phyloP scores from a whole-genome alignment of 345 rosid species.

The Arabidopsis suecica region DNA sequence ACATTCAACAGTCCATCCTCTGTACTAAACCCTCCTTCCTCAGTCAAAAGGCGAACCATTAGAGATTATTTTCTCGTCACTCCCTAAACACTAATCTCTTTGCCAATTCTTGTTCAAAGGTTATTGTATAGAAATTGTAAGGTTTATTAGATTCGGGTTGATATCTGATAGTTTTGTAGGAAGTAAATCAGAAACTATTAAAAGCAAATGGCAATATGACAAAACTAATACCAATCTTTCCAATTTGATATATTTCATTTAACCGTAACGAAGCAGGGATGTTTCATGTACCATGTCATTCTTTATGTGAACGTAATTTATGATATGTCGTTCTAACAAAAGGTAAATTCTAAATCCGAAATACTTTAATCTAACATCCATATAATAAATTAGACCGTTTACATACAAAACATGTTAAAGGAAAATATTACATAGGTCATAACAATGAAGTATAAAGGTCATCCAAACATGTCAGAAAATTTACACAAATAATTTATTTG shows the following conservation, averaged over 20 bases:
- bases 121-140: slow-evolving; percentile 28
- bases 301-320: background rate
- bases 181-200: slow-evolving; percentile 7
- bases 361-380: background rate
- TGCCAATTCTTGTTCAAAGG: background rate
- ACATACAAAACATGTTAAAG: no score
- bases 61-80: slow-evolving; percentile 78
- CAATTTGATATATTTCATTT: no score
- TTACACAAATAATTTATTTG: background rate
- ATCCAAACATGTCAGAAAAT: background rate
- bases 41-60: slow-evolving; percentile 82
- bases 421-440: no score
- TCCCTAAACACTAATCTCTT: slow-evolving; percentile 25
- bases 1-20: slow-evolving; percentile 72
- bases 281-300: background rate
- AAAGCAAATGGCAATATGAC: no score
- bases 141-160: slow-evolving; percentile 20
- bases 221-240: no score
- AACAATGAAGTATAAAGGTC: background rate
- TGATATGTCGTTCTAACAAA: background rate
- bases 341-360: background rate
- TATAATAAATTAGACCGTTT: background rate
- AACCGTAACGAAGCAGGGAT: background rate
- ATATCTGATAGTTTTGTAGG: slow-evolving; percentile 21
- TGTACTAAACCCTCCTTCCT: slow-evolving; percentile 84